A percentile compares a stretch with the other conserved stretches of the same genome.
These are phyloP conservation scores for Eutrema yunnanense DNA, from an alignment of 345 rosid genomes.

Conservation along the genomic window DNA sequence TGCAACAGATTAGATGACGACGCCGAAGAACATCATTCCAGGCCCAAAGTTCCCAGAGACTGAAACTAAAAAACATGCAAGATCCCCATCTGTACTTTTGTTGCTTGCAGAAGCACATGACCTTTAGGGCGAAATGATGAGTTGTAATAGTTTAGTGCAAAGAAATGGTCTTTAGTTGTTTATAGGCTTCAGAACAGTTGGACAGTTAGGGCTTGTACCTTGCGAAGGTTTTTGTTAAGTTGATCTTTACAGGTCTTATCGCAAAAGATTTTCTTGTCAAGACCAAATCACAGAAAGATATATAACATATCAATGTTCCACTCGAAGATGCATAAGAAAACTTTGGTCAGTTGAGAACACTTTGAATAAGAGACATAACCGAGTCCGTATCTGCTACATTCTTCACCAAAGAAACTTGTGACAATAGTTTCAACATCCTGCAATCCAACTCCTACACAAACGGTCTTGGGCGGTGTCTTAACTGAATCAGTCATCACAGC, in stretches of 20 bases:
- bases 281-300: background rate
- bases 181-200: background rate
- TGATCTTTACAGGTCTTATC: background rate
- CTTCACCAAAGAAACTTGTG: slow-evolving; percentile 35
- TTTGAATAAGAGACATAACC: slow-evolving; percentile 10
- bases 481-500: slow-evolving; percentile 23
- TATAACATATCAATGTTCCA: background rate
- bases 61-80: slow-evolving; percentile 15
- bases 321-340: background rate
- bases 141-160: no score
- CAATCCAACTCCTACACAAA: slow-evolving; percentile 59
- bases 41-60: slow-evolving; percentile 39
- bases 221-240: background rate
- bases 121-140: no score
- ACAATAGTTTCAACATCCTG: slow-evolving; percentile 57
- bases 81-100: background rate
- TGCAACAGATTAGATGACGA: slow-evolving; percentile 45
- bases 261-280: background rate
- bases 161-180: background rate
- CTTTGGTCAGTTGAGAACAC: background rate
- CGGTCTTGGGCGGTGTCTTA: slow-evolving; percentile 39
- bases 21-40: slow-evolving; percentile 34
- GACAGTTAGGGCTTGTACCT: background rate
- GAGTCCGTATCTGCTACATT: slow-evolving; percentile 13
- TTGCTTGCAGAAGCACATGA: background rate